Base-by-base conservation (phyloP, 805 yeast genomes). In the Yamadazyma tumulicola region DNA sequence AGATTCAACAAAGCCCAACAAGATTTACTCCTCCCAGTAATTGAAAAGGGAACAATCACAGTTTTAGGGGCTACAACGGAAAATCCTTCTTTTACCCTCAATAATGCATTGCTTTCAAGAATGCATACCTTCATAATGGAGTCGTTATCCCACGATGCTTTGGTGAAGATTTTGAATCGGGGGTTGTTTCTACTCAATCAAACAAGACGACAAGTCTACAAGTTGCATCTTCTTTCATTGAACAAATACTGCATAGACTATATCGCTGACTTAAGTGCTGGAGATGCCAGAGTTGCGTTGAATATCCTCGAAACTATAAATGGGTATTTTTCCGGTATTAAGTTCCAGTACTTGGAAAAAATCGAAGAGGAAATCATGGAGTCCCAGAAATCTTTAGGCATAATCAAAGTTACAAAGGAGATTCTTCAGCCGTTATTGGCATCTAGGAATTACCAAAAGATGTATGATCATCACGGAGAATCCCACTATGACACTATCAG, bases 401-500 rank as follows among this genome's bases (percentile, higher is more conserved):
- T 61, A 3, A 59, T 72, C 10, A 70, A 68, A 27, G 61, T 75
- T 11, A 43, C 59, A 1, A 52, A 59, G 9, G 63, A 61, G 0
- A 42, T 55, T 12, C 44, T 81, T 25, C 65, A 73, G 32, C 69
- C 67, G 2, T 41, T 67, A 15, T 55, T 42, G 46, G 74, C 32
- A 43, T 77, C 51, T 47, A 67, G 52, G 59, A 77, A 52, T 43
- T 67, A 57, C 37, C 69, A 62, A 31, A 67, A 76, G 58, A 61
- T 80, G 46, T 89, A 91, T 53, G 97, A 93, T 56, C 69, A 85
- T 30, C 79, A 77, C 21, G 97, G 97, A 1, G 98, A 93, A 48
- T 77, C 79, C 4, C 98, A 93, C 56, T 93, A 93, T 57, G 99
- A 93, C 55, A 77, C 95, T 1, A 93, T 93, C 5, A 85, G 95